phyloP scores from a whole-genome alignment of 768 basidiomycete genomes.

The Suillus lakei region DNA sequence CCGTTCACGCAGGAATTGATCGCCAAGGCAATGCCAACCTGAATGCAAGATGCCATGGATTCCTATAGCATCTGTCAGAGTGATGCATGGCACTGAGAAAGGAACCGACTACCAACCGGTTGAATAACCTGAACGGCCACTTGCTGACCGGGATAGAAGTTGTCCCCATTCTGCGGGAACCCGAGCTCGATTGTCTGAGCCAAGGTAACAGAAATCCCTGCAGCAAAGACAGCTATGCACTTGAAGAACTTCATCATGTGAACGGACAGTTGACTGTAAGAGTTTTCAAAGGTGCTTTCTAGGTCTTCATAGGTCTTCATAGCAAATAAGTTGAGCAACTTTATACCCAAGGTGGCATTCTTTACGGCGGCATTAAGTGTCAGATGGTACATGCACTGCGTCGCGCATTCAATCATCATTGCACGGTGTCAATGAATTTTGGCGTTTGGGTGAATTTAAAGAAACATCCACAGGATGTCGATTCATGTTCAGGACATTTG shows the following conservation, averaged over 20 bases:
- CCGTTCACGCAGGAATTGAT: conserved; percentile 24
- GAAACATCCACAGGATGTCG: not conserved
- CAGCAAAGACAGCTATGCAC: conserved; percentile 11
- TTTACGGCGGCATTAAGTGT: not conserved
- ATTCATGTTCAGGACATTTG: not conserved
- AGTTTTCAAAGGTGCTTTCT: not conserved
- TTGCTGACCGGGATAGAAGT: conserved; percentile 20
- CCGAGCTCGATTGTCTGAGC: conserved; percentile 35
- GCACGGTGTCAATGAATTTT: not conserved
- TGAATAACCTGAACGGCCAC: conserved; percentile 23
- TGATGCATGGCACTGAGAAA: not conserved
- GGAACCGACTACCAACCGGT: conserved; percentile 22
- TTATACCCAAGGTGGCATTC: not conserved
- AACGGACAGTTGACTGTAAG: not conserved
- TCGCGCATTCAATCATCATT: not conserved
- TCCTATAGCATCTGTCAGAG: conserved; percentile 8
- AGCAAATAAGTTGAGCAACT: not conserved
- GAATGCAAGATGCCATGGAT: conserved; percentile 23
- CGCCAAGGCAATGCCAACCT: conserved; percentile 37
- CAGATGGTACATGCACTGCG: not conserved
- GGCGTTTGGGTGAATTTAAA: not conserved
- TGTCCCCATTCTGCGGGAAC: conserved; percentile 23
- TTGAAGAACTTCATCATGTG: conserved; percentile 24
- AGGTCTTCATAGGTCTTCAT: not conserved
- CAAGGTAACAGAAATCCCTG: conserved; percentile 16